Evolutionary conservation across 2,329 filamentous ascomycete species (phyloP).

Genomic region (Arthroderma sp.): DNA sequence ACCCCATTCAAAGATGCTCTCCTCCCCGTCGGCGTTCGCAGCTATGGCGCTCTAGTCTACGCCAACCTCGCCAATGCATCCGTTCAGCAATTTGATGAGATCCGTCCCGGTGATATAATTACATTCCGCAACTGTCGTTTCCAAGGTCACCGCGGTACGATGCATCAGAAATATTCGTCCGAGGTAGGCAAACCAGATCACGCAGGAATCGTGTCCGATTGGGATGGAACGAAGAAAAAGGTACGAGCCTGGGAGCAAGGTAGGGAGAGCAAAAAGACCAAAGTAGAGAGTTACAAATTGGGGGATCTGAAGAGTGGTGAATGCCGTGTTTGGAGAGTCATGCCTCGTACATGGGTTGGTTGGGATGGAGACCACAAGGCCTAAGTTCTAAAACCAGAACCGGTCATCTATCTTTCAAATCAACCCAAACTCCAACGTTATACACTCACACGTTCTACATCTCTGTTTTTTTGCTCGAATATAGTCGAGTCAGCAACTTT

Average conservation of each 20-base stretch:
- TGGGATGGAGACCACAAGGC: slow-evolving; percentile 48
- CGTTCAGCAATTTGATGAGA: slow-evolving; percentile 81
- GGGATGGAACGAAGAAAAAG: slow-evolving; percentile 98
- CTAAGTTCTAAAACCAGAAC: background rate
- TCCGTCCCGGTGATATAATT: slow-evolving; percentile 82
- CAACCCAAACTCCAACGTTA: background rate
- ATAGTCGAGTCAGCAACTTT: background rate
- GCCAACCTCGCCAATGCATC: slow-evolving; percentile 90
- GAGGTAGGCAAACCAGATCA: slow-evolving; percentile 85
- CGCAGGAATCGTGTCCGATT: slow-evolving; percentile 83
- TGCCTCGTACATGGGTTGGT: slow-evolving; percentile 82
- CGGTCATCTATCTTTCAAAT: background rate
- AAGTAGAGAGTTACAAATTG: slow-evolving; percentile 85
- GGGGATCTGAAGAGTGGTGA: slow-evolving; percentile 86
- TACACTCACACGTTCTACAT: background rate
- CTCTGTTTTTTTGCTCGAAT: background rate
- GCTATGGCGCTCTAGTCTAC: slow-evolving; percentile 87
- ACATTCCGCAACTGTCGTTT: slow-evolving; percentile 87
- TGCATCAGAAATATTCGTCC: slow-evolving; percentile 84
- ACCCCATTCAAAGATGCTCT: slow-evolving; percentile 61
- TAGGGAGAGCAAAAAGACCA: slow-evolving; percentile 82
- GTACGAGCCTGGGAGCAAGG: slow-evolving; percentile 92
- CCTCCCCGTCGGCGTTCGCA: slow-evolving; percentile 69
- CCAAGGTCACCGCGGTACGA: slow-evolving; percentile 85
- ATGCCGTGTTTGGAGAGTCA: slow-evolving; percentile 93